These are phyloP conservation scores for Podaxis mareebaensis DNA, from an alignment of 768 basidiomycete genomes.

Conservation along the genomic window DNA sequence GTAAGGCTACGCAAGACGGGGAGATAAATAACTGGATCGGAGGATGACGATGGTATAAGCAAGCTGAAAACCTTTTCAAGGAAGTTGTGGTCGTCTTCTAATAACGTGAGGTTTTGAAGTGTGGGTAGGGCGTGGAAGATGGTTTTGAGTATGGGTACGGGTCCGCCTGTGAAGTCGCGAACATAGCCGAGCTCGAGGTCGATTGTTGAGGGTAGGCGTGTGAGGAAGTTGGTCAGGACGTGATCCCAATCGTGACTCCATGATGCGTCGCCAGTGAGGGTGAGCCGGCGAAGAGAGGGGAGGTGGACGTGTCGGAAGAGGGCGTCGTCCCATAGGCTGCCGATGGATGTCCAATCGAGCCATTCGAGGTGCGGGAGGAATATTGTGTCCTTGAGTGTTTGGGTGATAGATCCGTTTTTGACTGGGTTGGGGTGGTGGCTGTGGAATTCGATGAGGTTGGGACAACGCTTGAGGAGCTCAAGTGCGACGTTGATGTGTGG, in stretches of 20 bases:
- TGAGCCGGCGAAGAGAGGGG: background rate
- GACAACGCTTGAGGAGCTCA: constrained; percentile 7
- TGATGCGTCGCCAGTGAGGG: background rate
- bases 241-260: constrained; percentile 10
- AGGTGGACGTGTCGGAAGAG: constrained; percentile 8
- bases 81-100: constrained; percentile 8
- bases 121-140: constrained; percentile 6
- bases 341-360: constrained; percentile 7
- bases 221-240: background rate
- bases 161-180: background rate
- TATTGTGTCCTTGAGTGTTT: background rate
- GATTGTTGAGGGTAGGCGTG: background rate
- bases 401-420: background rate
- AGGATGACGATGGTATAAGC: constrained; percentile 5
- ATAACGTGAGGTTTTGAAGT: background rate
- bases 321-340: constrained; percentile 12
- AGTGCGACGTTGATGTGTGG: constrained; percentile 12
- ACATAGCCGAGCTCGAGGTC: constrained; percentile 7
- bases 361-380: constrained; percentile 3
- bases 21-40: background rate
- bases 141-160: background rate
- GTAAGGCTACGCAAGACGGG: background rate
- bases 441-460: constrained; percentile 10
- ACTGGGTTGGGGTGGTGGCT: constrained; percentile 9
- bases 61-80: constrained; percentile 4